These are phyloP conservation scores for Corniculantispora saksenae DNA, from an alignment of 2,329 filamentous ascomycete genomes.

Conservation along the genomic window DNA sequence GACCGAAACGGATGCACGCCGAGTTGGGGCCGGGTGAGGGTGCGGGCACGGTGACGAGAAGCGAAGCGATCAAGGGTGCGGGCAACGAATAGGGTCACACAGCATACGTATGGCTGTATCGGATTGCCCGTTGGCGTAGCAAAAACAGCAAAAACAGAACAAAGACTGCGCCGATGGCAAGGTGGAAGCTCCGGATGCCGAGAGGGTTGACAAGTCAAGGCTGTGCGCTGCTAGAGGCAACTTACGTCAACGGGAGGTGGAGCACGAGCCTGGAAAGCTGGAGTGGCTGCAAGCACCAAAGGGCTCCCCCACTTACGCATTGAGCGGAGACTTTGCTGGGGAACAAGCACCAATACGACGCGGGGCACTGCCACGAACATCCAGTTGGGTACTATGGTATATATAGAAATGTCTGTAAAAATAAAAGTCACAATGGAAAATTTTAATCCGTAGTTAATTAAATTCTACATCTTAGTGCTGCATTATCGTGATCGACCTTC, in stretches of 20 bases:
- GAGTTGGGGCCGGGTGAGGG: not conserved
- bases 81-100: not conserved
- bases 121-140: not conserved
- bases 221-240: constrained; percentile 1
- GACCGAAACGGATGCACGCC: not conserved
- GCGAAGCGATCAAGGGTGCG: not conserved
- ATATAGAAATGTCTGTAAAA: no score
- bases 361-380: not conserved
- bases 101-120: not conserved
- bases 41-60: not conserved
- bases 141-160: not conserved
- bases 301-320: not conserved
- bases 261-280: not conserved
- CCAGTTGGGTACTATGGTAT: no score
- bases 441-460: no score
- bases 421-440: no score
- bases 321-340: not conserved
- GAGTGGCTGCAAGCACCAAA: not conserved
- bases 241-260: constrained; percentile 18
- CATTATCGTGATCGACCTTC: no score
- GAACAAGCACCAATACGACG: not conserved
- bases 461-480: no score
- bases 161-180: constrained; percentile 1
- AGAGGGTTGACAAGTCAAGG: constrained; percentile 8
- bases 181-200: not conserved